These are phyloP conservation scores for Acrodontium crateriforme DNA, from an alignment of 2,329 filamentous ascomycete genomes.

Conservation along the genomic window DNA sequence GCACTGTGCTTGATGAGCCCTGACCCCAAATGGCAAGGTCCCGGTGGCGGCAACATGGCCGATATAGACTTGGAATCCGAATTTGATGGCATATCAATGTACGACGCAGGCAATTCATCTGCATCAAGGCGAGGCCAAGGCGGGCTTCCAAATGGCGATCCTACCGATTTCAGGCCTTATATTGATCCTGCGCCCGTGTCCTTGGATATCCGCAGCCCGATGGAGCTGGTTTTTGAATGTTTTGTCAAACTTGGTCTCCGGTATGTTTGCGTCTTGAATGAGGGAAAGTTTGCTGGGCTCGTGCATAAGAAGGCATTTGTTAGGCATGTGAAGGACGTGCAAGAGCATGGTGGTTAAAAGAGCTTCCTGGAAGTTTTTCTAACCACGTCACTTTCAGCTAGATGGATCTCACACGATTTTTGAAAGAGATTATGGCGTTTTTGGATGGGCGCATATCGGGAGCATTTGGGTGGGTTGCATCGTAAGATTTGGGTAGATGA, in stretches of 20 bases:
- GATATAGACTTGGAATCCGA: constrained; percentile 31
- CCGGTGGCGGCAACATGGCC: constrained; percentile 3
- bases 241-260: constrained; percentile 87
- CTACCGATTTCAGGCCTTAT: constrained; percentile 75
- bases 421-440: no score
- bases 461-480: no score
- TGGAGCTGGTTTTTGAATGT: constrained; percentile 92
- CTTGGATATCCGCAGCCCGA: constrained; percentile 75
- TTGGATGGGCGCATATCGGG: no score
- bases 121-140: constrained; percentile 1
- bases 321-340: constrained; percentile 77
- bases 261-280: constrained; percentile 77
- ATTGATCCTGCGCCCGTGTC: constrained; percentile 86
- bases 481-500: no score
- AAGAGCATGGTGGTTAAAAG: no score
- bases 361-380: no score
- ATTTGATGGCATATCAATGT: background rate
- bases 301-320: constrained; percentile 96
- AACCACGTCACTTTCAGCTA: no score
- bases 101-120: background rate
- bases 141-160: constrained; percentile 33
- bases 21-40: constrained; percentile 27
- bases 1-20: constrained; percentile 71
- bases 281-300: constrained; percentile 79
- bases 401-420: no score